Base-by-base conservation (phyloP, 495 filamentous ascomycete genomes). In the Corynascus novoguineensis region DNA sequence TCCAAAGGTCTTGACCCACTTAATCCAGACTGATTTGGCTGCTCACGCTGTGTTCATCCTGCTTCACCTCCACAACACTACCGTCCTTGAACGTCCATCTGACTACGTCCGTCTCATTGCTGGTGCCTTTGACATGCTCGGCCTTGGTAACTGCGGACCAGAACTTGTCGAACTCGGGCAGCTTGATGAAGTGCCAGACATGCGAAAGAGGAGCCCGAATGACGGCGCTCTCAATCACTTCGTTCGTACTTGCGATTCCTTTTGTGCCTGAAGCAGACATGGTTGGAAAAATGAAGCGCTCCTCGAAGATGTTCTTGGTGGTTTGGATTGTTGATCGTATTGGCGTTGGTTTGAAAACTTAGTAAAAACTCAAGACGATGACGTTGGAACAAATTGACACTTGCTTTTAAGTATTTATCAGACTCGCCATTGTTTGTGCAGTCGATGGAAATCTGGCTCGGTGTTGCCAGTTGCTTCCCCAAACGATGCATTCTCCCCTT, bases 141-240 rank as follows among this genome's bases (percentile, higher is more conserved):
- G 76, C 76, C 56, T 78, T 78, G 31, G 73, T 63, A 35, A 86
- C 70, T 40, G 77, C 74, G 48, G 69, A 65, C 82, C 82, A 87
- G 74, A 84, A 87, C 49, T 75, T 70, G 70, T 68, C 64, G 67
- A 87, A 85, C 44, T 78, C 71, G 60, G 76, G 74, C 17, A 86
- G 73, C 75, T 86, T 86, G 77, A 87, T 80, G 55, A 81, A 75
- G 71, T 86, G 84, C 84, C 84, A 87, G 66, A 86, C 82, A 53
- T 77, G 66, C 48, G 79, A 76, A 53, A 85, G 71, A 7, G 76
- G 81, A 4, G 83, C 83, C 48, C 75, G 69, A 69, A 87, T 86
- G 55, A 87, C 80, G 67, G 80, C 75, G 55, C 80, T 83, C 73
- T 86, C 84, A 46, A 74, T 70, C 53, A 86, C 81, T 41, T 80